Evolutionary conservation across 208 protist genomes (phyloP).

Genomic region (Leptomonas pyrrhocoris): DNA sequence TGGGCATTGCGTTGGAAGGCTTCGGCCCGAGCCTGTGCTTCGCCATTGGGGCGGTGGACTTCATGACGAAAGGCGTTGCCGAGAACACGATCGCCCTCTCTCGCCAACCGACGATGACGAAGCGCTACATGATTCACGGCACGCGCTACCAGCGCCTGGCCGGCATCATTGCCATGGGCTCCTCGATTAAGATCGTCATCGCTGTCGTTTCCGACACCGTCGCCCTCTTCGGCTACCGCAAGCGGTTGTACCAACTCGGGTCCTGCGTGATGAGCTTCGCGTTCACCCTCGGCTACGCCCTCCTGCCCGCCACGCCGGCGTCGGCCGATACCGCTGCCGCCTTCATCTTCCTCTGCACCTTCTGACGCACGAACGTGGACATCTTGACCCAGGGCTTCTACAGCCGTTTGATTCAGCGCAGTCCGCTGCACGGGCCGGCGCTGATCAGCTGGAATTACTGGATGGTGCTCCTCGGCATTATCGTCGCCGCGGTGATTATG

Average conservation of each 20-base stretch:
- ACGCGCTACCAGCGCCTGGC: slow-evolving; percentile 41
- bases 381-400: slow-evolving; percentile 61
- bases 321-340: slow-evolving; percentile 31
- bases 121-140: slow-evolving; percentile 27
- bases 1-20: slow-evolving; percentile 31
- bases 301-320: slow-evolving; percentile 36
- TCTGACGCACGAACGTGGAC: slow-evolving; percentile 48
- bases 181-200: slow-evolving; percentile 60
- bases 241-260: slow-evolving; percentile 67
- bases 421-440: slow-evolving; percentile 31
- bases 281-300: slow-evolving; percentile 34
- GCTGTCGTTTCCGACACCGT: slow-evolving; percentile 68
- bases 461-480: slow-evolving; percentile 36
- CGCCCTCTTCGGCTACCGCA: slow-evolving; percentile 72
- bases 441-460: slow-evolving; percentile 57
- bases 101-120: slow-evolving; percentile 42
- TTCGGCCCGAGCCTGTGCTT: slow-evolving; percentile 38
- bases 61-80: slow-evolving; percentile 40
- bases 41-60: slow-evolving; percentile 32
- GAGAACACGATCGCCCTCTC: slow-evolving; percentile 37
- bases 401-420: slow-evolving; percentile 42
- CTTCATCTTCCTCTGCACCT: slow-evolving; percentile 47
- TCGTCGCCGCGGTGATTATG: slow-evolving; percentile 40
- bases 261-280: slow-evolving; percentile 32
- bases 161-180: slow-evolving; percentile 37